Evolutionary conservation across 495 filamentous ascomycete genomes (phyloP), one percentile per base, ranked within the genome.

Genomic region (Lophiotrema nucula): DNA sequence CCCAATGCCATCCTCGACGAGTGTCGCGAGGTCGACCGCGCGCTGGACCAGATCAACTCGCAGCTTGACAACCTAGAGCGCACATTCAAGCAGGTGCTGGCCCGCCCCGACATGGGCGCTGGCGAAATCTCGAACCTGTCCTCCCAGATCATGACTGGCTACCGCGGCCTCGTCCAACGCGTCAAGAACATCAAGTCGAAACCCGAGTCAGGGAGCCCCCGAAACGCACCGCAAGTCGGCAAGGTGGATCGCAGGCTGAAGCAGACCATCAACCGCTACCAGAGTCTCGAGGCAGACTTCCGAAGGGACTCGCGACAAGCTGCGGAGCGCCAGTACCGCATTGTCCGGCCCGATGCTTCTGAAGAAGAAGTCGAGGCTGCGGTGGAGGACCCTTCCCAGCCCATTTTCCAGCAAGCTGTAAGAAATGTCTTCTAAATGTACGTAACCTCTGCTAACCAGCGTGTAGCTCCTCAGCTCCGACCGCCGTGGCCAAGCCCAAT

Each of bases 321-420:
- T 70, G 86, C 91, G 72, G 88, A 84, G 57, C 83, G 93, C 47
- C 90, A 96, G 65, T 93, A 92, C 72, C 82, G 88, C 56, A 96
- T 97, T 68, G 90, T 93, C 59, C 81, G 83, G 62, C 91, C 92
- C 16, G 85, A 96, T 56, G 89, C 89, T 6, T 83, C 81, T 53
- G 90, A 95, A 24, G 81, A 80, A 50, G 89, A 97, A 69, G 79
- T 97, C 41, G 80, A 83, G 37, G 81, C 86, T 56, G 90, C 87
- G 41, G 84, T 90, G 5, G 82, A 88, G 59, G 83, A 86, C 4
- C 76, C 83, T 26, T 79, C 83, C 45, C 79, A 84, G 49, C 84
- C 85, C 63, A 84, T 93, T 61, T 93, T 90, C 73, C 85, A 82
- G 70, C 93, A 92, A 76, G 87, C 85, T 71, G 84, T 87, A 75